Conservation (phyloP, 257 asterid species). For the Haberlea rhodopensis region DNA sequence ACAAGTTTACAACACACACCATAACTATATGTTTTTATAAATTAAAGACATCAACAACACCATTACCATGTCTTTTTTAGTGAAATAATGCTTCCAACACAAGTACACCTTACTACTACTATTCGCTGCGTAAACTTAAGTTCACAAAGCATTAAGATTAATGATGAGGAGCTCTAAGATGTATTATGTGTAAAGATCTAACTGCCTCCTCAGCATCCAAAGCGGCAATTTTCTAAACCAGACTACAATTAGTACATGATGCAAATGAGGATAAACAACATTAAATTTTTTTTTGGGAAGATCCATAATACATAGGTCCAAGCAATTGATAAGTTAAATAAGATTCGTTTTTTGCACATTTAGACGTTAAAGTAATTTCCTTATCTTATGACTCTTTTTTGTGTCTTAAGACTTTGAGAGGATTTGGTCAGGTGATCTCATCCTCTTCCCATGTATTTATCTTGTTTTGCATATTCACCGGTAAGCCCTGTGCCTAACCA, state of each 20-base stretch:
- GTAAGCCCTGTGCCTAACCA: background rate
- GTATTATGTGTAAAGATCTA: background rate
- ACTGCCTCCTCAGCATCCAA: background rate
- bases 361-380: too few relatives aligned
- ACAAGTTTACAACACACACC: constrained; percentile 6
- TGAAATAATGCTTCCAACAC: background rate
- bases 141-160: background rate
- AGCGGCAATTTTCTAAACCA: background rate
- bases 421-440: background rate
- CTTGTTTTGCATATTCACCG: background rate
- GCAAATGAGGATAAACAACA: too few relatives aligned
- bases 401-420: too few relatives aligned
- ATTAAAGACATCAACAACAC: background rate
- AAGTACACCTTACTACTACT: constrained; percentile 3
- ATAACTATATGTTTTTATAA: constrained; percentile 6
- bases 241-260: background rate
- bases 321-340: background rate
- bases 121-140: background rate
- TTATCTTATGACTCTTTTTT: too few relatives aligned
- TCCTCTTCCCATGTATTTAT: background rate
- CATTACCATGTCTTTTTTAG: background rate
- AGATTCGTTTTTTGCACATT: background rate
- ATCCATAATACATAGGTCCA: background rate
- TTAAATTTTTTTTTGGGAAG: background rate
- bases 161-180: background rate